These are phyloP conservation scores for Neonectria magnoliae DNA, from an alignment of 2,329 filamentous ascomycete genomes.

Conservation along the genomic window DNA sequence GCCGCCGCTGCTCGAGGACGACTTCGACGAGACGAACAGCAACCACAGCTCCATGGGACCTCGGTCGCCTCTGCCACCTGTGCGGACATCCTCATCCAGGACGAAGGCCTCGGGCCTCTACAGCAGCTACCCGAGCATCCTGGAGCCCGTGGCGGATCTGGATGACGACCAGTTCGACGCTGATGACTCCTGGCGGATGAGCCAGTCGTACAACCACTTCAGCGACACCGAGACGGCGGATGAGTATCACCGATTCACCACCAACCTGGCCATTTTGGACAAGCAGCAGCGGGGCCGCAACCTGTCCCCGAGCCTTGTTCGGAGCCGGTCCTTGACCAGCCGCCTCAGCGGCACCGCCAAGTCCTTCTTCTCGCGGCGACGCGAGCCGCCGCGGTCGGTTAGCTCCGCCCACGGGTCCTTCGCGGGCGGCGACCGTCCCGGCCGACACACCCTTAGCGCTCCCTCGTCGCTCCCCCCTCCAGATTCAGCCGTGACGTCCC, in stretches of 20 bases:
- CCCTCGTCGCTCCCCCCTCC: constrained; percentile 20
- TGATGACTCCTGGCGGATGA: constrained; percentile 27
- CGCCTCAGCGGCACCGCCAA: constrained; percentile 42
- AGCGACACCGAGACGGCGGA: constrained; percentile 45
- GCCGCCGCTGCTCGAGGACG: constrained; percentile 38
- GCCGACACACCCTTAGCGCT: constrained; percentile 29
- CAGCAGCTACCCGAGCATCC: neutral
- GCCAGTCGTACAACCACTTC: constrained; percentile 40
- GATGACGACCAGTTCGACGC: constrained; percentile 27
- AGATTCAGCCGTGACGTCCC: constrained; percentile 23
- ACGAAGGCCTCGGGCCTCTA: neutral
- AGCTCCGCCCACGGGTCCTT: constrained; percentile 27
- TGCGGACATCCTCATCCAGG: constrained; percentile 15
- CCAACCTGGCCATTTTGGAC: constrained; percentile 44
- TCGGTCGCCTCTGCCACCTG: constrained; percentile 26
- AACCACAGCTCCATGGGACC: constrained; percentile 35
- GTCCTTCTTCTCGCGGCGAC: constrained; percentile 43
- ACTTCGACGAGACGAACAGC: constrained; percentile 38
- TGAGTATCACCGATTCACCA: constrained; percentile 50
- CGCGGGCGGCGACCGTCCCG: constrained; percentile 27
- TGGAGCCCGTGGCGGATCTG: constrained; percentile 20
- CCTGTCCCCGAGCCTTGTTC: constrained; percentile 13
- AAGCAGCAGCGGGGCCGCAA: constrained; percentile 34
- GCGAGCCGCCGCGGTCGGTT: constrained; percentile 31
- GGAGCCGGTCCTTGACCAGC: constrained; percentile 34